Conservation (phyloP, 2,329 filamentous ascomycete genomes). For the Paecilomyces variotii region DNA sequence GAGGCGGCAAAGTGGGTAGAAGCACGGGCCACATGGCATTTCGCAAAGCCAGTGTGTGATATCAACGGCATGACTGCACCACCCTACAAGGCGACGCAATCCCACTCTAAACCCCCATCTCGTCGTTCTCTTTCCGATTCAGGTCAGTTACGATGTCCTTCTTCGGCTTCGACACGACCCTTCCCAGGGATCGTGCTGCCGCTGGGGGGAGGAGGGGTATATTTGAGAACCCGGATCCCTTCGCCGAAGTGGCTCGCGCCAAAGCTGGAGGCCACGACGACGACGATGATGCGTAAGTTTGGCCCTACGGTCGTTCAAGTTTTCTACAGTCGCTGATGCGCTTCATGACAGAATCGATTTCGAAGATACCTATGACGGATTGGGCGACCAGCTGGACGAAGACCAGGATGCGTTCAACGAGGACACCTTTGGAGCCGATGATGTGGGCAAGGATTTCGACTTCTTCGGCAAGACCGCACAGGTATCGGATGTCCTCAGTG, state of each 20-base stretch:
- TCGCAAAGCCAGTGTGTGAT: conserved; percentile 7
- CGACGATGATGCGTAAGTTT: conserved; percentile 53
- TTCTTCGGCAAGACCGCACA: conserved; percentile 91
- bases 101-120: conserved; percentile 8
- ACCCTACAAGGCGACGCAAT: conserved; percentile 14
- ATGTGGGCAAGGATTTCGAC: conserved; percentile 87
- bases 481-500: conserved; percentile 75
- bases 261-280: conserved; percentile 39
- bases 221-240: conserved; percentile 84
- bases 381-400: conserved; percentile 85
- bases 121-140: conserved; percentile 8
- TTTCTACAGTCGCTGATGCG: not conserved
- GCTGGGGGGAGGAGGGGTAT: conserved; percentile 57
- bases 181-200: conserved; percentile 60
- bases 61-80: conserved; percentile 17
- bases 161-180: conserved; percentile 74
- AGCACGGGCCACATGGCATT: not conserved
- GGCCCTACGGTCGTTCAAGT: conserved; percentile 23
- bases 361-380: conserved; percentile 93
- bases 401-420: conserved; percentile 93
- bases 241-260: conserved; percentile 66
- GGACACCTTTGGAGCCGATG: conserved; percentile 70
- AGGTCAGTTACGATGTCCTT: conserved; percentile 62
- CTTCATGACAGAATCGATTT: conserved; percentile 60
- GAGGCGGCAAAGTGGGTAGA: not conserved